A percentile compares a stretch with the other conserved stretches of the same genome.
Conservation (phyloP, 2,329 filamentous ascomycete species). For the Alternaria ventricosa region DNA sequence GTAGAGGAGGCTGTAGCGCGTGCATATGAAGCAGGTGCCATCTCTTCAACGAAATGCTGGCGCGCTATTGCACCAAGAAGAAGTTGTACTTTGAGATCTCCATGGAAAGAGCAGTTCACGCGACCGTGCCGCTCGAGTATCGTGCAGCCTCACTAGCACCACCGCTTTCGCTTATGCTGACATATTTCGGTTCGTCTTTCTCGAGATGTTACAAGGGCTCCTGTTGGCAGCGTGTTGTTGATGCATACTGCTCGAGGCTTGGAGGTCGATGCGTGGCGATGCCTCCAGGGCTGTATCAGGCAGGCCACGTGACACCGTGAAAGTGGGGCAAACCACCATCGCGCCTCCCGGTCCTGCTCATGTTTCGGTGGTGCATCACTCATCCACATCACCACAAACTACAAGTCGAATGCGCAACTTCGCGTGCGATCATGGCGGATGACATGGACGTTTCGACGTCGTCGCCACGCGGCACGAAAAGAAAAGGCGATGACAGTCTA, state of each 20-base stretch:
- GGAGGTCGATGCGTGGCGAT: background rate
- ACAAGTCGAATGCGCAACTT: background rate
- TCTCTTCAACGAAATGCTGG: background rate
- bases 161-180: background rate
- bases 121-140: background rate
- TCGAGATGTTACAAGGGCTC: background rate
- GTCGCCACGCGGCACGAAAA: conserved; percentile 45
- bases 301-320: conserved; percentile 27
- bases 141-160: background rate
- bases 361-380: background rate
- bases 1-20: conserved; percentile 26
- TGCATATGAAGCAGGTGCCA: conserved; percentile 27
- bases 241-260: background rate
- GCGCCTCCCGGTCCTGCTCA: conserved; percentile 12
- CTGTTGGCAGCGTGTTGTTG: background rate
- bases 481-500: conserved; percentile 44
- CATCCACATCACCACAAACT: conserved; percentile 11
- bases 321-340: conserved; percentile 25
- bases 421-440: conserved; percentile 29
- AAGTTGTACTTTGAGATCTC: background rate
- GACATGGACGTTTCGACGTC: conserved; percentile 37
- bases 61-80: background rate
- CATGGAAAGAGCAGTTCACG: background rate
- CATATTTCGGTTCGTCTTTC: background rate
- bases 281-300: background rate